Conservation (phyloP, 768 basidiomycete genomes). For the Ephemerocybe angulata region DNA sequence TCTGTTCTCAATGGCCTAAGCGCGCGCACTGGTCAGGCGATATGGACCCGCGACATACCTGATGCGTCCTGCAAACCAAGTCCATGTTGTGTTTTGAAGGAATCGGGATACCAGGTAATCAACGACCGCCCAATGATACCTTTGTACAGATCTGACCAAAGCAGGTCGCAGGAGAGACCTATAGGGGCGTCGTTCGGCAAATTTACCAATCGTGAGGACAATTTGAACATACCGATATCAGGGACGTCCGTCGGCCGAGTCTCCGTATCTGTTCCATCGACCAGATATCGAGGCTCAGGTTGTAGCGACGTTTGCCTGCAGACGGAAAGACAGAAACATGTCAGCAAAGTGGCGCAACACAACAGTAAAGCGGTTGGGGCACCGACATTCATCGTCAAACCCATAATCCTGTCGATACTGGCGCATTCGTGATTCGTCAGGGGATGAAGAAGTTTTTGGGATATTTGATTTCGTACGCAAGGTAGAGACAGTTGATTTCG, state of each 20-base stretch:
- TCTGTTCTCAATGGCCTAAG: constrained; percentile 94
- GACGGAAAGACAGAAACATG: neutral
- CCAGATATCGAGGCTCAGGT: constrained; percentile 95
- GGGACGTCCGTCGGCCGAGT: constrained; percentile 98
- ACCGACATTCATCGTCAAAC: constrained; percentile 98
- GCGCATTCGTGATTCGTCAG: constrained; percentile 97
- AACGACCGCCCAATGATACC: constrained; percentile 99
- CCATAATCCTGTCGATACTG: constrained; percentile 99
- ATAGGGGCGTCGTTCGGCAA: constrained; percentile 4
- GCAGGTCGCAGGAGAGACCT: constrained; percentile 92
- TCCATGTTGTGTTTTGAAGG: constrained; percentile 99
- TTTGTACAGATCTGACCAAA: constrained; percentile 99
- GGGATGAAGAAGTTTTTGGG: constrained; percentile 99
- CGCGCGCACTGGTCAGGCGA: neutral
- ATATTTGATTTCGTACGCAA: constrained; percentile 99
- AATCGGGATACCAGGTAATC: constrained; percentile 97
- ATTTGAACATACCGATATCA: constrained; percentile 73
- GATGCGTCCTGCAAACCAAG: constrained; percentile 96
- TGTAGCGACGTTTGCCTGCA: constrained; percentile 97
- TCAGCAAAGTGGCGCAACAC: constrained; percentile 5
- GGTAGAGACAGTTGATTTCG: constrained; percentile 97
- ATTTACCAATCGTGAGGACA: constrained; percentile 6
- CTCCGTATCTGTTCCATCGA: constrained; percentile 99
- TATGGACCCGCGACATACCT: constrained; percentile 49
- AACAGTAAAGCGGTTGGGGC: too few species aligned